These are phyloP conservation scores for Geosmithia flava DNA, from an alignment of 2,329 filamentous ascomycete genomes.

Conservation along the genomic window DNA sequence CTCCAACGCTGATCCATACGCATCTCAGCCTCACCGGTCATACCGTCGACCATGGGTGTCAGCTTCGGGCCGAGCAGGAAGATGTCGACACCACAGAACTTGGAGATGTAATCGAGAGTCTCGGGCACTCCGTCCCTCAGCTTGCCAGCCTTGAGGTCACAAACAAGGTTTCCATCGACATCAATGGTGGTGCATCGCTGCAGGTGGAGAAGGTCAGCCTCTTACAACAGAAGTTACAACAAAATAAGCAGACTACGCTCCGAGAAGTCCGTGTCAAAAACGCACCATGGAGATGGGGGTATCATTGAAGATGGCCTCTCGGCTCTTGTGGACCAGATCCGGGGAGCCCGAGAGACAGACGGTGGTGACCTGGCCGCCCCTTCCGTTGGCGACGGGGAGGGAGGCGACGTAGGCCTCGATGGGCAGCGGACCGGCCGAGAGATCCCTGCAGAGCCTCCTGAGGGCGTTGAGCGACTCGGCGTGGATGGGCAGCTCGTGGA, in stretches of 20 bases:
- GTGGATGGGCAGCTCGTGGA: slow-evolving; percentile 87
- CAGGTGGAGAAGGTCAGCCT: neutral
- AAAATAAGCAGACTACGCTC: neutral
- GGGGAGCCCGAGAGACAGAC: slow-evolving; percentile 83
- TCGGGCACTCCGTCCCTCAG: slow-evolving; percentile 67
- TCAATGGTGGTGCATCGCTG: slow-evolving; percentile 90
- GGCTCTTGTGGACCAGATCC: slow-evolving; percentile 79
- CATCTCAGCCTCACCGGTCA: slow-evolving; percentile 69
- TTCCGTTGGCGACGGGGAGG: slow-evolving; percentile 61
- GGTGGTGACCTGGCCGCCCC: slow-evolving; percentile 63
- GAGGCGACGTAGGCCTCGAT: slow-evolving; percentile 78
- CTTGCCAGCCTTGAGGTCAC: slow-evolving; percentile 54
- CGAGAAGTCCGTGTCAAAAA: slow-evolving; percentile 6
- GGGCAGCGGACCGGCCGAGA: slow-evolving; percentile 58
- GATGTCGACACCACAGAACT: slow-evolving; percentile 88
- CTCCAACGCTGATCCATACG: slow-evolving; percentile 84
- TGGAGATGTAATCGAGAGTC: slow-evolving; percentile 76
- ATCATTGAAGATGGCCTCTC: slow-evolving; percentile 81
- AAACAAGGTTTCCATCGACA: slow-evolving; percentile 81
- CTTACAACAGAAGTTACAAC: neutral
- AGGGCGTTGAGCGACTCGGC: slow-evolving; percentile 73
- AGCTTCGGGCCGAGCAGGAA: slow-evolving; percentile 89
- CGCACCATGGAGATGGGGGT: slow-evolving; percentile 86
- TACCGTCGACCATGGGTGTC: slow-evolving; percentile 60
- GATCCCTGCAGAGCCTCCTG: slow-evolving; percentile 66